Conservation (phyloP, 345 rosid species). For the Crucihimalaya himalaica region DNA sequence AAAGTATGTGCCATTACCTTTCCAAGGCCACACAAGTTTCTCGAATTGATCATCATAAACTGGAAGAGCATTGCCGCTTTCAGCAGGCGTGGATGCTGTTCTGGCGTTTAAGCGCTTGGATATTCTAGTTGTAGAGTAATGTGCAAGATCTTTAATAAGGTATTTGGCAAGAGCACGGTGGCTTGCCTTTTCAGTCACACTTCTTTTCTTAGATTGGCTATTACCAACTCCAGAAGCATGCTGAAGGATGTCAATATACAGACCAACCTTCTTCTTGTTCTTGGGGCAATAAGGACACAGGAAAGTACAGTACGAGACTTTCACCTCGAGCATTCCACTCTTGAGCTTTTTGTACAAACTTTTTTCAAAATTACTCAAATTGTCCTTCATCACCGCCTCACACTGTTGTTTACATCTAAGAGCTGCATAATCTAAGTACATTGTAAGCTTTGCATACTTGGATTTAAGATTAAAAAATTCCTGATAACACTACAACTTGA, state of each 20-base stretch:
- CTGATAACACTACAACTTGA: background rate
- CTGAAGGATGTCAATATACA: conserved; percentile 73
- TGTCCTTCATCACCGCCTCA: conserved; percentile 5
- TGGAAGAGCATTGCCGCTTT: conserved; percentile 35
- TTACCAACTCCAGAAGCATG: conserved; percentile 97
- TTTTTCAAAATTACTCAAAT: conserved; percentile 51
- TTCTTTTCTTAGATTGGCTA: conserved; percentile 73
- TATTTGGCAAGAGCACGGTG: conserved; percentile 84
- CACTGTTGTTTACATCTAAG: conserved; percentile 2
- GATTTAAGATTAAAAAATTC: background rate
- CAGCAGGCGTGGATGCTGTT: conserved; percentile 41
- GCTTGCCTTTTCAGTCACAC: conserved; percentile 67
- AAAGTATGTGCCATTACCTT: conserved; percentile 29
- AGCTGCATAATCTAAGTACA: conserved; percentile 15
- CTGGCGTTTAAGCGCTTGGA: conserved; percentile 8
- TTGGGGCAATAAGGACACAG: conserved; percentile 79
- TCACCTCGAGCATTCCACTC: conserved; percentile 64
- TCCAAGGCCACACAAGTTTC: conserved; percentile 63
- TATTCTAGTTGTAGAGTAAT: conserved; percentile 22
- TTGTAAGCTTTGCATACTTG: conserved; percentile 5
- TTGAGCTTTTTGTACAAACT: conserved; percentile 65
- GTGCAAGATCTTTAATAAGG: conserved; percentile 56
- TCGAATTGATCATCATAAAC: conserved; percentile 56
- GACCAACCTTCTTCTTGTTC: conserved; percentile 69
- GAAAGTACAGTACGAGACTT: conserved; percentile 57